Evolutionary conservation across 1,284 basidiomycete species (phyloP).

Genomic region (Melampsora abietis-canadensis): DNA sequence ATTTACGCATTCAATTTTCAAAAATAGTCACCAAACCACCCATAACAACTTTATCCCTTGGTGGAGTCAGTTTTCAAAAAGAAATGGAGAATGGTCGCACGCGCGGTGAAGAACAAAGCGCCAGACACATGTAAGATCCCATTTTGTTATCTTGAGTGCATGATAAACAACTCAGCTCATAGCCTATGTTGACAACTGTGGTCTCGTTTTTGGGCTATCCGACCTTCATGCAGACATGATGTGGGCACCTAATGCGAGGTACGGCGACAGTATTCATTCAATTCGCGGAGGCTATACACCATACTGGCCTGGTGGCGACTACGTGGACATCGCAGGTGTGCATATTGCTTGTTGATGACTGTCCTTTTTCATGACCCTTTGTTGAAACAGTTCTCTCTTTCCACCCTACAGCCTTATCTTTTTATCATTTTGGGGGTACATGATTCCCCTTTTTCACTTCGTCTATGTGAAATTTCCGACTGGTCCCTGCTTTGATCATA

Average conservation of each 20-base stretch:
- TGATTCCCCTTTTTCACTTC: background rate
- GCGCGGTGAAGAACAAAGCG: conserved; percentile 17
- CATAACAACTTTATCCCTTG: background rate
- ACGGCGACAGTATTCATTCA: conserved; percentile 7
- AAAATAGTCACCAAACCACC: background rate
- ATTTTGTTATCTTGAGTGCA: background rate
- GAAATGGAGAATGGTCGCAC: conserved; percentile 39
- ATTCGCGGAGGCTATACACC: conserved; percentile 27
- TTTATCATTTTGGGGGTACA: conserved; percentile 43
- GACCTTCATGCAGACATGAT: conserved; percentile 1
- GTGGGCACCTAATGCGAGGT: conserved; percentile 37
- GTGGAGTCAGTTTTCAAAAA: conserved; percentile 13
- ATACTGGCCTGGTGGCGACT: conserved; percentile 39
- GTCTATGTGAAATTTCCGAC: background rate
- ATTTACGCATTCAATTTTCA: background rate
- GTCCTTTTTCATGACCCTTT: background rate
- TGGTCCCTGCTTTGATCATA: background rate
- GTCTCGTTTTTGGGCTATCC: background rate
- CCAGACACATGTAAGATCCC: conserved; percentile 24
- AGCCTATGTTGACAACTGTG: background rate
- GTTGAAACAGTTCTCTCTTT: background rate
- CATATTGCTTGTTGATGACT: background rate
- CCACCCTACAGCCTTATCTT: conserved; percentile 18
- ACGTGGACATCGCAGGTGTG: conserved; percentile 37
- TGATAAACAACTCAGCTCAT: background rate